Conservation (phyloP, 2,329 filamentous ascomycete species). For the Aspergillus pseudoglaucus region DNA sequence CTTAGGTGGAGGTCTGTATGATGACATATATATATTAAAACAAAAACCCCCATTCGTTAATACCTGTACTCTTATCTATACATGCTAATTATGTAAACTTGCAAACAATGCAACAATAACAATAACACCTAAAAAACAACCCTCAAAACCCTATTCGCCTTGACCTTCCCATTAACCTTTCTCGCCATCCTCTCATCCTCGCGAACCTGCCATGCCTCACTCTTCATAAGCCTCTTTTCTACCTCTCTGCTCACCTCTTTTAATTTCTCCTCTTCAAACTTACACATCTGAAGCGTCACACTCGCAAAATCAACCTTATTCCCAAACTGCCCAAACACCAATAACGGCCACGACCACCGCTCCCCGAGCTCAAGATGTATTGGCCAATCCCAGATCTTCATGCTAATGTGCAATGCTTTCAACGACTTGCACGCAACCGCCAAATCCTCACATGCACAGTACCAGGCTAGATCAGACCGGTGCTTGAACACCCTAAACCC, state of each 20-base stretch:
- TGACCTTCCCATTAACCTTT: slow-evolving; percentile 8
- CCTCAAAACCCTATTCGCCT: slow-evolving; percentile 8
- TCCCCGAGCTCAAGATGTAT: slow-evolving; percentile 14
- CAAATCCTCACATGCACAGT: slow-evolving; percentile 12
- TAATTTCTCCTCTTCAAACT: slow-evolving; percentile 8
- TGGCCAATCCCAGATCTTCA: slow-evolving; percentile 15
- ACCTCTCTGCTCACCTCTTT: slow-evolving; percentile 8
- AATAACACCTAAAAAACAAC: slow-evolving; percentile 7
- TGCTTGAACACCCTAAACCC: slow-evolving; percentile 11
- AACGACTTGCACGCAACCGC: slow-evolving; percentile 5
- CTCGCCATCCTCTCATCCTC: slow-evolving; percentile 13
- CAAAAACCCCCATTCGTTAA: too few relatives aligned
- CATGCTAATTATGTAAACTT: background rate
- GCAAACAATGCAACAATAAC: background rate
- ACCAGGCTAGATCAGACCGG: slow-evolving; percentile 16
- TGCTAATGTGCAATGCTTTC: slow-evolving; percentile 11
- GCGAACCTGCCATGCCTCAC: slow-evolving; percentile 7
- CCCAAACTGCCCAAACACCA: slow-evolving; percentile 7
- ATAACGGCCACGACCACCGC: slow-evolving; percentile 15
- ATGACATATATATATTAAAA: background rate
- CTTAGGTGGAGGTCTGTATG: background rate
- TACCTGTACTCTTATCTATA: slow-evolving; percentile 1
- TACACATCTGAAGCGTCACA: slow-evolving; percentile 10
- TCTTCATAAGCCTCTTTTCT: slow-evolving; percentile 15
- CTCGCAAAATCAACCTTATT: slow-evolving; percentile 9